Conservation (phyloP, 2,329 filamentous ascomycete species). For the Hypoxylon sp. region DNA sequence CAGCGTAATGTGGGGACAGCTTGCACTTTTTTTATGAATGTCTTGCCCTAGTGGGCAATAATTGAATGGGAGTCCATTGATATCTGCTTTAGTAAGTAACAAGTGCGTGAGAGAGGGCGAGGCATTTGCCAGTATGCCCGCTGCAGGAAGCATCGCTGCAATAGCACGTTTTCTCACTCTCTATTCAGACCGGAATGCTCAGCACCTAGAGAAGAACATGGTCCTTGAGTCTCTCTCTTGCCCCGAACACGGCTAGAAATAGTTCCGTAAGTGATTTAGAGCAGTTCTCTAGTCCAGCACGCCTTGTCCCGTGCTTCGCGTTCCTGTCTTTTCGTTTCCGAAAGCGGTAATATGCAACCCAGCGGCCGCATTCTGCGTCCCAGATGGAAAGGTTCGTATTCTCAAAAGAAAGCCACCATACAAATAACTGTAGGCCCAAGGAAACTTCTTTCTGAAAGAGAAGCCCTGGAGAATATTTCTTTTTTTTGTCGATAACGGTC, state of each 20-base stretch:
- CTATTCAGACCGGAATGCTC: conserved; percentile 48
- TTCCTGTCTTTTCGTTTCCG: conserved; percentile 49
- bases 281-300: conserved; percentile 37
- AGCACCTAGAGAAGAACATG: conserved; percentile 41
- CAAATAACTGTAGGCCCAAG: conserved; percentile 53
- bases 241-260: conserved; percentile 50
- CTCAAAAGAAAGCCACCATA: conserved; percentile 46
- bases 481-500: conserved; percentile 45
- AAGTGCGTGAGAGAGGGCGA: conserved; percentile 20
- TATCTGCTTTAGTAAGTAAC: conserved; percentile 8
- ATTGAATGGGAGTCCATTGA: conserved; percentile 30
- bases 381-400: conserved; percentile 45
- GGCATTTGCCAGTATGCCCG: conserved; percentile 18
- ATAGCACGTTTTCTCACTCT: conserved; percentile 14
- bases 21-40: conserved; percentile 33
- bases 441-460: conserved; percentile 46
- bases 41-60: conserved; percentile 43
- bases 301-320: conserved; percentile 35
- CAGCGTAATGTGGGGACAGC: conserved; percentile 33
- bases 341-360: conserved; percentile 51
- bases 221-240: conserved; percentile 23
- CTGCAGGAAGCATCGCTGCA: conserved; percentile 24
- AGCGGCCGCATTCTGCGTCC: conserved; percentile 41
- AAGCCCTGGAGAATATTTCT: conserved; percentile 42
- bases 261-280: conserved; percentile 45